Conservation (phyloP, 1,139 yeast genomes). For the Geotrichum phurueaensis region DNA sequence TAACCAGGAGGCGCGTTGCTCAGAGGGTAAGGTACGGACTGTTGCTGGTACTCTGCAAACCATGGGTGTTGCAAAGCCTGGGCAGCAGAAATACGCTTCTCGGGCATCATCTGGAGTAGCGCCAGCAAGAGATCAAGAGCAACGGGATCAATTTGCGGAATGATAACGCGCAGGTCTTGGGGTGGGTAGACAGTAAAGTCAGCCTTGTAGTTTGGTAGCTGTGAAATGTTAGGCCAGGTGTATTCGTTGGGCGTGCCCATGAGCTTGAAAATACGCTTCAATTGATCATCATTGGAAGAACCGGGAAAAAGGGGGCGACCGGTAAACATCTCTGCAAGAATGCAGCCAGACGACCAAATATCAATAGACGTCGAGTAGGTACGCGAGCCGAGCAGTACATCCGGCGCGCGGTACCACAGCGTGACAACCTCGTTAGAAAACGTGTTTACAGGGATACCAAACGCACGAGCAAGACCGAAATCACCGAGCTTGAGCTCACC, state of each 20-base stretch:
- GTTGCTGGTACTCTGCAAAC: conserved; percentile 65
- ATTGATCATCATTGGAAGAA: conserved; percentile 89
- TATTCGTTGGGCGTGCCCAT: conserved; percentile 97
- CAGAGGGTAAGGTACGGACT: conserved; percentile 7
- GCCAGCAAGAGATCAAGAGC: conserved; percentile 75
- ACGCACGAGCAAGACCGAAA: conserved; percentile 95
- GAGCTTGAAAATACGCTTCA: conserved; percentile 76
- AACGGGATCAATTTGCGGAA: conserved; percentile 71
- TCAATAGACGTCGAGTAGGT: conserved; percentile 95
- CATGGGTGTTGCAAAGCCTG: conserved; percentile 93
- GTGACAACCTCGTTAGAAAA: conserved; percentile 97
- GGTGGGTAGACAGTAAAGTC: conserved; percentile 76
- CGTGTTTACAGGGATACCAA: conserved; percentile 96
- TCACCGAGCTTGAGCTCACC: conserved; percentile 95
- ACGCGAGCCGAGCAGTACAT: conserved; percentile 88
- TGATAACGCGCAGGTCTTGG: conserved; percentile 70
- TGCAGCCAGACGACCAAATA: conserved; percentile 98
- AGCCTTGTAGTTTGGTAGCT: conserved; percentile 76
- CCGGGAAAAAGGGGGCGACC: conserved; percentile 98
- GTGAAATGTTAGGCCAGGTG: conserved; percentile 92
- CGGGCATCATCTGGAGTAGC: conserved; percentile 87
- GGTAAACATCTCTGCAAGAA: conserved; percentile 94
- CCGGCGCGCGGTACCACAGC: conserved; percentile 97
- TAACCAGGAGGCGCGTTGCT: conserved; percentile 12
- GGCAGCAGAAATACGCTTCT: conserved; percentile 80